Evolutionary conservation across 495 filamentous ascomycete species (phyloP).

Genomic region (Penicillium malachiteum): DNA sequence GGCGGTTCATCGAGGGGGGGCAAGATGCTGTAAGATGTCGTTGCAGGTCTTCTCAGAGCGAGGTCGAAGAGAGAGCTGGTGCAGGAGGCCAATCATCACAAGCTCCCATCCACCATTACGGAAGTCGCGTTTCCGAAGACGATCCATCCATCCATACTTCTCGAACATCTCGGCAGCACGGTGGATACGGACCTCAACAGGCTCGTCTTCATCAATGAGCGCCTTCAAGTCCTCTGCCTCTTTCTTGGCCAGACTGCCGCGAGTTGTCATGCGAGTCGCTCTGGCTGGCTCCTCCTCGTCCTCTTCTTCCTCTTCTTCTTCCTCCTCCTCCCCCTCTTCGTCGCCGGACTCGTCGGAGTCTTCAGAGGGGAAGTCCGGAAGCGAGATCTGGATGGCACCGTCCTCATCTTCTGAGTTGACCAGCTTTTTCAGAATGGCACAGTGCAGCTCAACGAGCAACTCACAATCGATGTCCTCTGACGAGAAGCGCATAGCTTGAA

Average conservation of each 20-base stretch:
- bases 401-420: slow-evolving; percentile 70
- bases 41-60: slow-evolving; percentile 70
- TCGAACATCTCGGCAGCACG: slow-evolving; percentile 73
- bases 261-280: slow-evolving; percentile 70
- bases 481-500: slow-evolving; percentile 80
- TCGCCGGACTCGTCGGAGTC: slow-evolving; percentile 59
- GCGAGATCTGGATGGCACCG: slow-evolving; percentile 72
- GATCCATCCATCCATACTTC: slow-evolving; percentile 77
- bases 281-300: slow-evolving; percentile 47
- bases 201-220: slow-evolving; percentile 30
- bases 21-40: slow-evolving; percentile 72
- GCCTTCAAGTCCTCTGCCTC: slow-evolving; percentile 67
- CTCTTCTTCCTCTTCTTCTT: slow-evolving; percentile 27
- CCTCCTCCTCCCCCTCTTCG: slow-evolving; percentile 37
- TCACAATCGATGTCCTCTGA: slow-evolving; percentile 79
- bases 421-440: slow-evolving; percentile 82
- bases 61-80: slow-evolving; percentile 78
- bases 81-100: slow-evolving; percentile 81
- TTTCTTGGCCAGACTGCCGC: slow-evolving; percentile 79
- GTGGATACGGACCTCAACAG: slow-evolving; percentile 52
- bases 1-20: slow-evolving; percentile 73
- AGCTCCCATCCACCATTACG: slow-evolving; percentile 87
- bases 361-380: slow-evolving; percentile 73
- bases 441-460: slow-evolving; percentile 87
- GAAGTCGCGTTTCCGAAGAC: slow-evolving; percentile 80